Conservation (phyloP, 106 monocot species). For the Amphibolis antarctica region DNA sequence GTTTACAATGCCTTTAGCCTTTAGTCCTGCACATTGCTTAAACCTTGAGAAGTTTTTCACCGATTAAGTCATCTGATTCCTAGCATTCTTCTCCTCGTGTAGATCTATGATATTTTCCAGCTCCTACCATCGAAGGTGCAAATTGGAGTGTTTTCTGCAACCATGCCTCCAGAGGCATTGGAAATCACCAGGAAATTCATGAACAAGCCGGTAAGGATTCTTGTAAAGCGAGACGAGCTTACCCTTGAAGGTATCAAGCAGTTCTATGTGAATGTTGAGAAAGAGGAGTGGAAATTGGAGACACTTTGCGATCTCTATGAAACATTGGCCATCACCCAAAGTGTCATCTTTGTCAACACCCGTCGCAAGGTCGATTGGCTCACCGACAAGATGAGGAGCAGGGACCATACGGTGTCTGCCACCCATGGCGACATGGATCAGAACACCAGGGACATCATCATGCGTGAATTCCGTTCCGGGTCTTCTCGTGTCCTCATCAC, state of each 20-base stretch:
- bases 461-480: no score
- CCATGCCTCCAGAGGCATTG: conserved; percentile 10
- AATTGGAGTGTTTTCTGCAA: conserved; percentile 13
- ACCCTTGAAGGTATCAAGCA: conserved; percentile 18
- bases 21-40: no score
- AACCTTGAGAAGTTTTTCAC: no score
- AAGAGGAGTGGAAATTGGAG: conserved; percentile 11
- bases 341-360: conserved; percentile 17
- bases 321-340: conserved; percentile 13
- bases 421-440: conserved; percentile 15
- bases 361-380: conserved; percentile 11
- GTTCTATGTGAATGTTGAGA: conserved; percentile 10
- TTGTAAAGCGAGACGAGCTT: conserved; percentile 12
- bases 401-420: not conserved
- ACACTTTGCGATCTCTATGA: conserved; percentile 15
- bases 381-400: no score
- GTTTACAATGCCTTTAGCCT: no score
- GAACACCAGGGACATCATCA: no score
- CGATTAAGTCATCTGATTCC: no score
- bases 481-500: no score
- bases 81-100: no score
- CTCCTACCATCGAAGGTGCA: not conserved
- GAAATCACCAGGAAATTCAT: conserved; percentile 16
- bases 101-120: conserved; percentile 14
- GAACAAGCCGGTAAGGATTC: conserved; percentile 15